phyloP scores from a whole-genome alignment of 257 asterid genomes.

The Przewalskia tangutica region DNA sequence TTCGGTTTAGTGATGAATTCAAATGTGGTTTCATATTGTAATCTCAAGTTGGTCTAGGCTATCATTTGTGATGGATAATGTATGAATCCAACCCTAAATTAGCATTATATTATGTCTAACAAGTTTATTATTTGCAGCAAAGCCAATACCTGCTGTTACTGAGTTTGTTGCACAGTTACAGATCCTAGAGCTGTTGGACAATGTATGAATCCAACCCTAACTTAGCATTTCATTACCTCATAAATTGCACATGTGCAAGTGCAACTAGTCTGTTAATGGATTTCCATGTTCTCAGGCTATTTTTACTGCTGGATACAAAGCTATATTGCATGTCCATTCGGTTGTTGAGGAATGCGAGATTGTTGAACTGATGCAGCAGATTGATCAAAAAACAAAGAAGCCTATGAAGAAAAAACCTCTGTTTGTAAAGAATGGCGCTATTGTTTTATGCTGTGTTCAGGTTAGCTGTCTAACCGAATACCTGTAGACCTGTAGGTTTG shows the following conservation, averaged over 20 bases:
- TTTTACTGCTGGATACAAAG: slow-evolving; percentile 96
- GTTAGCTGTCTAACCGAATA: slow-evolving; percentile 18
- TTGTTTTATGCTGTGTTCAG: slow-evolving; percentile 81
- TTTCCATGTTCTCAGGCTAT: slow-evolving; percentile 52
- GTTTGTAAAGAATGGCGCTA: slow-evolving; percentile 81
- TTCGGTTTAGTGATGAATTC: not conserved
- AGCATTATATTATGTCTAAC: not conserved
- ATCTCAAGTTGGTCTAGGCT: not conserved
- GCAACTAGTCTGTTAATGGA: not conserved
- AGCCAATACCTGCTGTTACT: slow-evolving; percentile 56
- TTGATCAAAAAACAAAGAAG: slow-evolving; percentile 75
- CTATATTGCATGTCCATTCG: slow-evolving; percentile 84
- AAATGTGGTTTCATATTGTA: not conserved
- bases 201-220: slow-evolving; percentile 30
- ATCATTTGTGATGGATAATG: slow-evolving; percentile 27
- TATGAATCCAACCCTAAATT: slow-evolving; percentile 15
- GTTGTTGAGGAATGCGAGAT: slow-evolving; percentile 95
- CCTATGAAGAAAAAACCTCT: slow-evolving; percentile 83
- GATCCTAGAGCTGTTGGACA: slow-evolving; percentile 86
- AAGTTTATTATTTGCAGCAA: slow-evolving; percentile 41
- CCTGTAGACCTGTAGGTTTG: not conserved
- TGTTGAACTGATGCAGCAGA: slow-evolving; percentile 62
- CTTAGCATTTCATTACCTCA: not conserved
- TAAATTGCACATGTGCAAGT: not conserved
- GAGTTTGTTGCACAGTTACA: slow-evolving; percentile 86